Evolutionary conservation across 768 basidiomycete species (phyloP), one percentile per base, ranked within the genome.

Genomic region (Hysterangium stoloniferum): DNA sequence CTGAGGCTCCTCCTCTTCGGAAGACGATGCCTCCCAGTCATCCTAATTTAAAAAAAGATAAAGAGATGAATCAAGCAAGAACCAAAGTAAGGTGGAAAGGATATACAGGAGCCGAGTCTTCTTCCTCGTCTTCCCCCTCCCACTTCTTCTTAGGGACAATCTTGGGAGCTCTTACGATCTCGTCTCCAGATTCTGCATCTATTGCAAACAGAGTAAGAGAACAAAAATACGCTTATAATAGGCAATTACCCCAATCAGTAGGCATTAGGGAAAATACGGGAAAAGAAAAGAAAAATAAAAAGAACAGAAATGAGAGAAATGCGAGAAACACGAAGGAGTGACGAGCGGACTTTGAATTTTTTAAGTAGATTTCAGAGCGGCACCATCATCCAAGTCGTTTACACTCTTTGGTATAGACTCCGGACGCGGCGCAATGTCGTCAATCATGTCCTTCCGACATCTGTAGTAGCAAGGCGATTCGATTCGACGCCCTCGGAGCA

Each of bases 91-190:
- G 47, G 53, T 54, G 11, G 4, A 12, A 35, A 12, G 49, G 20
- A 75, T 86, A 59, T 61, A 94, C 91, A 46, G 80, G 86, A 35
- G 86, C 86, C 1, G 56, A 68, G n/a, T 82, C 78, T 11, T 82
- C 82, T 0, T 94, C 91, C 60, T 87, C 87, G 61, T 96, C 94
- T 65, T 97, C 94, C 41, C 87, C 94, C 54, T 83, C 85, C 84
- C 87, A 96, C 67, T 85, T 89, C 53, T 69, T 75, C 64, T 76
- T 82, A 48, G 61, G 67, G 13, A 46, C 56, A 6, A 51, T 56
- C 40, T 53, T 51, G 54, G 50, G 41, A 52, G 27, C 49, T 12
- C 43, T 51, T 19, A 25, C 13, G 27, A 41, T 32, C 38, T 42
- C 49, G 20, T 43, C 49, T 31, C n/a, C 24, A 12, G 49, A 51